phyloP scores from a whole-genome alignment of 2,329 filamentous ascomycete species.

The Aspergillus sp. region DNA sequence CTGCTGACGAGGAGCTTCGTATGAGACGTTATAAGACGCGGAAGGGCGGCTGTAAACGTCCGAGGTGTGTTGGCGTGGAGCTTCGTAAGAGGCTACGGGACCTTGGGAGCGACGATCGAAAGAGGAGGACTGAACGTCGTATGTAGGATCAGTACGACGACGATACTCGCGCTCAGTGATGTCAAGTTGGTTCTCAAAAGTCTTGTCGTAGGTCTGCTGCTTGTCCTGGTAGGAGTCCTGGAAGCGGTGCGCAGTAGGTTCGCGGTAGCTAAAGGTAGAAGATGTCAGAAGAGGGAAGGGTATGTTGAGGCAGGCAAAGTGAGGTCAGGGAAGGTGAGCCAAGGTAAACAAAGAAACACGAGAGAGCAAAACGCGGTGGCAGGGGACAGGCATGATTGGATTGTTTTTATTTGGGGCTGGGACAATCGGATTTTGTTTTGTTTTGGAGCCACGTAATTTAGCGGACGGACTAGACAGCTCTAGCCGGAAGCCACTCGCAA shows the following conservation, averaged over 20 bases:
- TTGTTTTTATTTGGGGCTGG: slow-evolving; percentile 20
- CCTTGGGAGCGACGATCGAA: slow-evolving; percentile 19
- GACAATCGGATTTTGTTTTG: slow-evolving; percentile 20
- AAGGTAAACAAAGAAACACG: slow-evolving; percentile 11
- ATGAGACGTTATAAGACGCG: slow-evolving; percentile 23
- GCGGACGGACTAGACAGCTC: slow-evolving; percentile 19
- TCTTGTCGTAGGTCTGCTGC: slow-evolving; percentile 41
- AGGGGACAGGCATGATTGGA: slow-evolving; percentile 9
- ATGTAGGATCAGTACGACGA: slow-evolving; percentile 58
- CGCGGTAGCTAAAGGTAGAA: slow-evolving; percentile 52
- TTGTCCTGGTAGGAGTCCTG: slow-evolving; percentile 44
- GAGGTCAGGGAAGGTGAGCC: slow-evolving; percentile 13
- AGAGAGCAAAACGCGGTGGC: slow-evolving; percentile 9
- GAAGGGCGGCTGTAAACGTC: slow-evolving; percentile 24
- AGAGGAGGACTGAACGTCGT: slow-evolving; percentile 38
- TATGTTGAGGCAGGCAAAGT: slow-evolving; percentile 21
- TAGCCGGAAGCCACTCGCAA: slow-evolving; percentile 14
- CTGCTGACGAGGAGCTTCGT: slow-evolving; percentile 27
- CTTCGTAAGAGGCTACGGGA: slow-evolving; percentile 19
- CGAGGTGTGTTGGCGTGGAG: slow-evolving; percentile 19
- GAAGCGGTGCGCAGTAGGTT: slow-evolving; percentile 53
- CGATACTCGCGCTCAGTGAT: slow-evolving; percentile 63
- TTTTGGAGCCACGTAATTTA: slow-evolving; percentile 28
- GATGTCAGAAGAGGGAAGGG: slow-evolving; percentile 21
- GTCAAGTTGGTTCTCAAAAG: slow-evolving; percentile 51